phyloP scores from a whole-genome alignment of 257 asterid genomes.

The Capsicum baccatum region DNA sequence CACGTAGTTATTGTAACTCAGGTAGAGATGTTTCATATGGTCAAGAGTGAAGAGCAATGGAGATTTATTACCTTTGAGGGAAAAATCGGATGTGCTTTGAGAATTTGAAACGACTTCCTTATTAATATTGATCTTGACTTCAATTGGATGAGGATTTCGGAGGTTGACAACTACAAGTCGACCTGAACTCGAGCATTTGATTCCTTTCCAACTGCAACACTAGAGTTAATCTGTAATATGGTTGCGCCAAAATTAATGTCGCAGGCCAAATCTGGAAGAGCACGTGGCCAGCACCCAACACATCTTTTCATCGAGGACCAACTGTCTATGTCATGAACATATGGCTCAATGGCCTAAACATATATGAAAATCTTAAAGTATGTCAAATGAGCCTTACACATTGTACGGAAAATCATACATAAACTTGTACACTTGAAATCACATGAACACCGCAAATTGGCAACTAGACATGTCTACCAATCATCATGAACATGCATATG shows the following conservation, averaged over 20 bases:
- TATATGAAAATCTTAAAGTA: too few species aligned
- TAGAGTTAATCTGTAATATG: background rate
- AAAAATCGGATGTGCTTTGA: background rate
- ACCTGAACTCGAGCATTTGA: conserved; percentile 24
- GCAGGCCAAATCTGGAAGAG: background rate
- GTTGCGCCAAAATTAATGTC: background rate
- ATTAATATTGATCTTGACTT: conserved; percentile 19
- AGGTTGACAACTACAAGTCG: conserved; percentile 26
- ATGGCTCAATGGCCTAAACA: too few species aligned
- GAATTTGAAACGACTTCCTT: conserved; percentile 18
- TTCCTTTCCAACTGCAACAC: conserved; percentile 34
- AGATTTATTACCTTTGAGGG: conserved; percentile 25
- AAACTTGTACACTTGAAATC: too few species aligned
- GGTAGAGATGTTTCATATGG: conserved; percentile 25
- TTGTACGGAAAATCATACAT: too few species aligned
- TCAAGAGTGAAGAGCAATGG: conserved; percentile 30
- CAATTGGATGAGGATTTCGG: conserved; percentile 20
- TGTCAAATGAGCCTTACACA: too few species aligned
- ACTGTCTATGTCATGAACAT: background rate
- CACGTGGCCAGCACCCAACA: background rate
- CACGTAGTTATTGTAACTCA: conserved; percentile 32
- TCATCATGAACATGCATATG: background rate
- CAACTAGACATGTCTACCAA: too few species aligned
- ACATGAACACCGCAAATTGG: too few species aligned
- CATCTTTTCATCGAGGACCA: background rate